Base-by-base conservation (phyloP, 805 yeast species). In the Sungouiella thailandica region DNA sequence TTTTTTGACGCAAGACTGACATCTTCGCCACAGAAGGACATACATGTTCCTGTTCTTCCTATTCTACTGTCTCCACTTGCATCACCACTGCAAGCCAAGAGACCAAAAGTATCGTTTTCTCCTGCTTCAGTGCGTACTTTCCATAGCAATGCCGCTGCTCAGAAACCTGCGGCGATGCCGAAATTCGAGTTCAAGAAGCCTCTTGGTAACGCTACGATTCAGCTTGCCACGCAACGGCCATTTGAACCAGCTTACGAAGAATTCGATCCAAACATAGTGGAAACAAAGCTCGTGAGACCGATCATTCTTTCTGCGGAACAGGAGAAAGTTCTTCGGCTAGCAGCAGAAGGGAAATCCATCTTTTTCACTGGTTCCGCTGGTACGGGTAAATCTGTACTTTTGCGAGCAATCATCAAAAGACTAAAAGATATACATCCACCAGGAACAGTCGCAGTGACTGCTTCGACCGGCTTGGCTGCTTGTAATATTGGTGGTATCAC, bases 401-500 rank as follows among this genome's bases (percentile, higher is more conserved):
- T 84, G 17, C 59, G 77, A 32, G 76, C 79, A 25, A 62, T 93
- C 17, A 87, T 93, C 14, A 52, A 60, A 13, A 37, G 32, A 7
- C 49, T 54, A 23, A 43, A 40, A 27, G 20, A 18, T 2, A 66
- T 69, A 17, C 58, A 75, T 52, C 65, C 70, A 1, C 35, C 45
- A 9, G 63, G 67, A 3, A 50, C 55, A 2, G 85, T 93, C 3
- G 96, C 94, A 0, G 78, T 93, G 4, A 87, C 97, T 0, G 98
- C 98, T 0, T 84, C 96, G 0, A 93, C 98, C 0, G 98, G 98
- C 1, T 64, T 93, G 41, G 98, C 98, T 0, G 98, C 97, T 0
- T 82, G 87, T 26, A 87, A 88, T 49, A 83, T 93, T 47, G 95
- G 94, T 2, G 98, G 98, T 16, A 75, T 73, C 19, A 93, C 98